phyloP scores from a whole-genome alignment of 2,329 filamentous ascomycete species.

The Colletotrichum theobromicola region DNA sequence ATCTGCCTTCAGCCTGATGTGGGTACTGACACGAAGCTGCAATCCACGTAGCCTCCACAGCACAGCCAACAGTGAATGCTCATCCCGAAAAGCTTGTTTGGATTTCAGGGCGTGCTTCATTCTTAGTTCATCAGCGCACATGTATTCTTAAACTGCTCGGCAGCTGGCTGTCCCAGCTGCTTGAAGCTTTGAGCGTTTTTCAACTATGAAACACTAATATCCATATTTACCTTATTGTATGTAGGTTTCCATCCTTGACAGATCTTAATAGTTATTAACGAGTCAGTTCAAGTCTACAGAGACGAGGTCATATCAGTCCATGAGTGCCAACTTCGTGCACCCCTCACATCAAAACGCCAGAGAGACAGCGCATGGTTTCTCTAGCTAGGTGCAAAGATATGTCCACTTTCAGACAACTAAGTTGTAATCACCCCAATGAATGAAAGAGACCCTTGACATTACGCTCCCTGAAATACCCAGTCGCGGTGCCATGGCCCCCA shows the following conservation, averaged over 20 bases:
- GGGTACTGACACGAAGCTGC: not conserved
- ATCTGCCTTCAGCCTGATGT: not conserved
- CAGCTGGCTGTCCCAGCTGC: not conserved
- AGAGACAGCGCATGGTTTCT: not conserved
- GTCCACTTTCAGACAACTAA: not conserved
- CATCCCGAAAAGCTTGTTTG: not conserved
- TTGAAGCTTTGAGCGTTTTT: not conserved
- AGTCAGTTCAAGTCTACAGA: not conserved
- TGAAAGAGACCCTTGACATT: not conserved
- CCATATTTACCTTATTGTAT: not conserved
- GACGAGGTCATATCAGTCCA: not conserved
- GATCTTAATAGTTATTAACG: not conserved
- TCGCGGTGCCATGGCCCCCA: not conserved
- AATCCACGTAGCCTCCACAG: not conserved
- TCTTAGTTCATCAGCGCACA: too few relatives aligned
- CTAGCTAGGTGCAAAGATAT: not conserved
- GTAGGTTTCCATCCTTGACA: not conserved
- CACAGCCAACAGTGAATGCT: not conserved
- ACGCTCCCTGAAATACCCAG: not conserved
- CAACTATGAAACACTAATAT: not conserved
- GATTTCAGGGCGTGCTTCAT: not conserved
- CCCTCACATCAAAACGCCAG: not conserved
- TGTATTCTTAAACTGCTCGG: too few relatives aligned
- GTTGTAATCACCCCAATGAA: not conserved
- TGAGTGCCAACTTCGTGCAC: not conserved